Evolutionary conservation across 345 rosid genomes (phyloP).

Genomic region (Dipteronia dyeriana): DNA sequence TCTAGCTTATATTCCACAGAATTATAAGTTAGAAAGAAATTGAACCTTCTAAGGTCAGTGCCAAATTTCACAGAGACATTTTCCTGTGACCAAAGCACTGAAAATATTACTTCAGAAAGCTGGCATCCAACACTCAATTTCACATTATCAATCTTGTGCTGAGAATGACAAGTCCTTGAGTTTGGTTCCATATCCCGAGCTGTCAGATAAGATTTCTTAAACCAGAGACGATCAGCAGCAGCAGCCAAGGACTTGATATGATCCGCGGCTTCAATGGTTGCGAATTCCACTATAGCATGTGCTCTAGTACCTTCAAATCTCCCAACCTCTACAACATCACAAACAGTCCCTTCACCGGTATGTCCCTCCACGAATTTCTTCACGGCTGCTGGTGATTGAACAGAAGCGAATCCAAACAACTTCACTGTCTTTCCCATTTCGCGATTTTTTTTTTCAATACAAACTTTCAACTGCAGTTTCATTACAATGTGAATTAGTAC

Average conservation of each 20-base stretch:
- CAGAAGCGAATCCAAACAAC: conserved; percentile 35
- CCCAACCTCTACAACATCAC: conserved; percentile 37
- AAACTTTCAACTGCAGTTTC: neutral
- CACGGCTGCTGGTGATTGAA: conserved; percentile 19
- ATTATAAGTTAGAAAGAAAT: conserved; percentile 26
- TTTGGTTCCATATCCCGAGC: conserved; percentile 27
- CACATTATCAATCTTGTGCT: conserved; percentile 21
- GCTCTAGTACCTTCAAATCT: conserved; percentile 14
- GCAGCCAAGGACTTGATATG: conserved; percentile 12
- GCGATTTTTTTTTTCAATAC: neutral
- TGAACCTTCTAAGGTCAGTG: conserved; percentile 27
- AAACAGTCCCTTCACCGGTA: conserved; percentile 33
- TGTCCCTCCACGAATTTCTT: conserved; percentile 32
- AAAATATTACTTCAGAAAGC: conserved; percentile 29
- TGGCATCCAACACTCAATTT: conserved; percentile 48
- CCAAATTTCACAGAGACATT: conserved; percentile 36
- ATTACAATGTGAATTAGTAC: neutral
- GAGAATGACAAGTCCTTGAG: conserved; percentile 16
- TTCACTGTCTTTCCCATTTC: conserved; percentile 41
- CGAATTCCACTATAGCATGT: conserved; percentile 44
- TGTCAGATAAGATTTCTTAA: conserved; percentile 25
- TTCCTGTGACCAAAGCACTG: conserved; percentile 31
- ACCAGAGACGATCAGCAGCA: conserved; percentile 1
- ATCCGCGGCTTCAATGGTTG: conserved; percentile 27
- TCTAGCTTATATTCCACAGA: conserved; percentile 38